Evolutionary conservation across 495 filamentous ascomycete species (phyloP), one percentile per base, ranked within the genome.

Genomic region (Hypoxylon fuscum): DNA sequence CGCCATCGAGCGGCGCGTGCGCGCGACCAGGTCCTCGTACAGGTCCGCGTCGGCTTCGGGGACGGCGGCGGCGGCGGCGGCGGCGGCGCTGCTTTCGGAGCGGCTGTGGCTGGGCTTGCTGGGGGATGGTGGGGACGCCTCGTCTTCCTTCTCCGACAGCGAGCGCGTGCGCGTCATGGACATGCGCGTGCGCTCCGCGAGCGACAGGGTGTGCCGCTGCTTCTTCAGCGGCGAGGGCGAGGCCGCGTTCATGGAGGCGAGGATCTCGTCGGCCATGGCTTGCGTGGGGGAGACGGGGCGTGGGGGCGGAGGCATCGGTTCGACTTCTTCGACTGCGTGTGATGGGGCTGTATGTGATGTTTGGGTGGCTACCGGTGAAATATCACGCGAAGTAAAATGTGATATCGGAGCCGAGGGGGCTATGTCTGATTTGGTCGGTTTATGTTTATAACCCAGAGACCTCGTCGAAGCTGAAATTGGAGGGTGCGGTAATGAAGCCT

Each of bases 1-100:
- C 12, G 87, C 90, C 87, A 96, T 94, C 64, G 88, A 92, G 62
- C 87, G 85, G n/a, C 90, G 82, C 1, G 92, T 96, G 31, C 92
- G 88, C 49, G 93, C 85, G 25, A 86, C 77, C 12, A 96, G 82
- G 57, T 79, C 78, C 63, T 79, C 72, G 47, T 73, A 71, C 17
- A n/a, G n/a, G n/a, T 62, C 65, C 68, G 70, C 66, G 25, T 48
- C 62, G 2, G 52, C 68, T 18, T 71, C 72, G 42, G 60, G 63
- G 9, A 72, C 32, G 37, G 60, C 37, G 17, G 60, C 37, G 17
- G 66, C 57, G 20, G 55, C 49, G 27, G 61, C 21, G 12, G n/a
- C 17, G 32, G 31, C 17, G 9, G 34, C 35, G 23, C 44, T 57
- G 22, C 14, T 59, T 45, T 41, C 34, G n/a, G n/a, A n/a, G n/a